These are phyloP conservation scores for Maudiozyma pseudohumilis DNA, from an alignment of 805 yeast species.

Conservation along the genomic window DNA sequence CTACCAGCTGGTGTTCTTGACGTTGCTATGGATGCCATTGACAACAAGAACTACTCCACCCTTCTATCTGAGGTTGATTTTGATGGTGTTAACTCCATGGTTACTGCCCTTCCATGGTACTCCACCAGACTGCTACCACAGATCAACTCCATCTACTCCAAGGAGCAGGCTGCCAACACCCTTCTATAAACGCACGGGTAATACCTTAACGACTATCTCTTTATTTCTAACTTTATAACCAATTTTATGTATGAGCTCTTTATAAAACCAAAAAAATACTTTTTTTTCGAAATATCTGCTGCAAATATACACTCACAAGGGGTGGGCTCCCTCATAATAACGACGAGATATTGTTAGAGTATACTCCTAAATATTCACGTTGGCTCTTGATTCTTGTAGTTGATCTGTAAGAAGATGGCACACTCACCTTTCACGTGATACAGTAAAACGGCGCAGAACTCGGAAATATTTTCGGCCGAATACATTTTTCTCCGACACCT, in stretches of 20 bases:
- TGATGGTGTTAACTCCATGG: constrained; percentile 18
- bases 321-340: background rate
- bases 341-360: too few relatives aligned
- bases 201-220: background rate
- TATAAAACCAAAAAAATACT: background rate
- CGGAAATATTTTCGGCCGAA: too few relatives aligned
- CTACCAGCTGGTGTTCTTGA: constrained; percentile 12
- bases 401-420: too few relatives aligned
- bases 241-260: background rate
- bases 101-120: constrained; percentile 30
- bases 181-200: background rate
- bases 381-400: too few relatives aligned
- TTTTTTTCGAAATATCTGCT: background rate
- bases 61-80: constrained; percentile 21
- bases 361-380: too few relatives aligned
- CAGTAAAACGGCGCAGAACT: background rate
- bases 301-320: background rate
- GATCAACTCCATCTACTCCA: constrained; percentile 3
- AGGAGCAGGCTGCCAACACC: constrained; percentile 3
- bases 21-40: constrained; percentile 13
- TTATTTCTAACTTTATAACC: background rate
- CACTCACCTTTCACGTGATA: background rate
- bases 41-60: constrained; percentile 28
- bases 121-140: constrained; percentile 17
- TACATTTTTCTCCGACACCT: too few relatives aligned